phyloP scores from a whole-genome alignment of 1,139 yeast species.

The Pneumocystis canis region DNA sequence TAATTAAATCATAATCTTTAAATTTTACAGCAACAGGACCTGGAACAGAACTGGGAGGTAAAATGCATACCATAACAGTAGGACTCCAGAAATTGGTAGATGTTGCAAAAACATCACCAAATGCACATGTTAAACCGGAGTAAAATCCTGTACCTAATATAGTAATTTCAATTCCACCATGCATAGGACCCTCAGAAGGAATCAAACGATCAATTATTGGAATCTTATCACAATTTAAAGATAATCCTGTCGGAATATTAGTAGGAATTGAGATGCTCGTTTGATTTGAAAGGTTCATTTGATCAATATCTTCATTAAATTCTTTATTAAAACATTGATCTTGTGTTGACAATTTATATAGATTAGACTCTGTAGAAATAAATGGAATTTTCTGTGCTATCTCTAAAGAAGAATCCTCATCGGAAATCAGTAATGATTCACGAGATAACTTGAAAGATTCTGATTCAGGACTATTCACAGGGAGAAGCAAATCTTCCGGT shows the following conservation, averaged over 20 bases:
- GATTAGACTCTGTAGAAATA: not conserved
- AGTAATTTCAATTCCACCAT: slow-evolving; percentile 93
- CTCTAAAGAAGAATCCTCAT: not conserved
- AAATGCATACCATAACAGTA: slow-evolving; percentile 77
- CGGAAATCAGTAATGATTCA: not conserved
- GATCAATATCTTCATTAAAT: not conserved
- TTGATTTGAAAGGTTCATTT: not conserved
- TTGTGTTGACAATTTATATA: not conserved
- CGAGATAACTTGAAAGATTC: not conserved
- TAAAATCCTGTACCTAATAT: slow-evolving; percentile 73
- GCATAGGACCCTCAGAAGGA: slow-evolving; percentile 85
- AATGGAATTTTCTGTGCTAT: not conserved
- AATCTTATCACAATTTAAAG: not conserved
- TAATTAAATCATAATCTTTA: slow-evolving; percentile 29
- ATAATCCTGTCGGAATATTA: not conserved
- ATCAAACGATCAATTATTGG: slow-evolving; percentile 39
- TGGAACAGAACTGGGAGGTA: slow-evolving; percentile 77
- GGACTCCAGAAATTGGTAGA: slow-evolving; percentile 96
- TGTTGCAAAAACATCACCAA: slow-evolving; percentile 69
- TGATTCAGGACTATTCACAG: not conserved
- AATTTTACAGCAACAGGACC: slow-evolving; percentile 87
- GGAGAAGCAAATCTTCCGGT: not conserved
- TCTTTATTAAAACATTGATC: not conserved
- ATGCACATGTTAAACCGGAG: slow-evolving; percentile 66
- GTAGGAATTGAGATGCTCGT: not conserved